Evolutionary conservation across 495 filamentous ascomycete species (phyloP).

Genomic region (Penicillium subrubescens): DNA sequence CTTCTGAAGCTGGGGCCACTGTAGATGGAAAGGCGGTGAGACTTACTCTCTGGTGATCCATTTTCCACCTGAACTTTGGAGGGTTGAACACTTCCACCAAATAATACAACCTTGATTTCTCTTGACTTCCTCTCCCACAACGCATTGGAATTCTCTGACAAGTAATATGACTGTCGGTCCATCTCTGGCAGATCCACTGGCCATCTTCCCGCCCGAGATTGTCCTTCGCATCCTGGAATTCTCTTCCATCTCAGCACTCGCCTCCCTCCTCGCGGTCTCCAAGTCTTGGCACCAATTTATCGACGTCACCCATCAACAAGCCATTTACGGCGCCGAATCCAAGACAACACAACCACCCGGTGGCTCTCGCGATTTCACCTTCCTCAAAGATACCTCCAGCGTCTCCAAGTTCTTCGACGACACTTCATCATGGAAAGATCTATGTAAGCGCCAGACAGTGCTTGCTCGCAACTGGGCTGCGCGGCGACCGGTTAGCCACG

Average conservation of each 20-base stretch:
- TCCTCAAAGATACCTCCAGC: conserved; percentile 20
- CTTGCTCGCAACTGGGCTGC: conserved; percentile 41
- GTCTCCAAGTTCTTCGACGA: conserved; percentile 30
- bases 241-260: conserved; percentile 34
- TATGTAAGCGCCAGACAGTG: conserved; percentile 40
- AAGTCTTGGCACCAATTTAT: conserved; percentile 45
- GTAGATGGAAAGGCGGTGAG: background rate
- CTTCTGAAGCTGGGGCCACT: no score
- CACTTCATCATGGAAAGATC: conserved; percentile 39
- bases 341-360: conserved; percentile 27
- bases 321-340: conserved; percentile 38
- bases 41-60: background rate
- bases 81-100: background rate
- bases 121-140: background rate
- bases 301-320: conserved; percentile 44
- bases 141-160: background rate
- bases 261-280: conserved; percentile 36
- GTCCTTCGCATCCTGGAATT: conserved; percentile 41
- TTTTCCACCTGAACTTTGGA: no score
- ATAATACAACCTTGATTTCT: no score
- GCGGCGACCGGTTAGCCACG: conserved; percentile 28
- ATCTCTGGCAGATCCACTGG: conserved; percentile 32
- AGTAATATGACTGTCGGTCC: background rate
- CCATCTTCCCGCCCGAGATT: conserved; percentile 40
- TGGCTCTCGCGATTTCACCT: conserved; percentile 27